Evolutionary conservation across 495 filamentous ascomycete genomes (phyloP).

Genomic region (Penicillium psychrofluorescens): DNA sequence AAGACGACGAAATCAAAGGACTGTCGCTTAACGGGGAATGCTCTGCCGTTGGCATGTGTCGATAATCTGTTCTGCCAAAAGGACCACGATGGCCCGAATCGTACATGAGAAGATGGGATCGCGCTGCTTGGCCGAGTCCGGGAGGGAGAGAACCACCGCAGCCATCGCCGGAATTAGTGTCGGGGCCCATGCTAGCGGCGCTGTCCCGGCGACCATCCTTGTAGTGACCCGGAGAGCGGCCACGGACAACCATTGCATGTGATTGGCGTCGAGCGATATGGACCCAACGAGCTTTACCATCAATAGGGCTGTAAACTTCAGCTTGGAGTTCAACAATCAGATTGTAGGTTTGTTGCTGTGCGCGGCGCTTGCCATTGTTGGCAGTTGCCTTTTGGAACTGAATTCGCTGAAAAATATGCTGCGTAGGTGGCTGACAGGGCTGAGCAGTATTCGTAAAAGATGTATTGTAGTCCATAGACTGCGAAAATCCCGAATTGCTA

Average conservation of each 20-base stretch:
- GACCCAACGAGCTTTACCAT: slow-evolving; percentile 48
- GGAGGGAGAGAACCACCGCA: slow-evolving; percentile 23
- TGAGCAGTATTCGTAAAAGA: slow-evolving; percentile 25
- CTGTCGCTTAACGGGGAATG: slow-evolving; percentile 36
- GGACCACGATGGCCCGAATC: slow-evolving; percentile 27
- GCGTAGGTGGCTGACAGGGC: slow-evolving; percentile 33
- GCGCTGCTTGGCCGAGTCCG: slow-evolving; percentile 25
- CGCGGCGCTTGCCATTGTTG: slow-evolving; percentile 89
- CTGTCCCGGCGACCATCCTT: slow-evolving; percentile 72
- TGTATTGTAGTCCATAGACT: slow-evolving; percentile 36
- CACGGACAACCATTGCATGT: slow-evolving; percentile 85
- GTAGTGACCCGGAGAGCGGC: slow-evolving; percentile 89
- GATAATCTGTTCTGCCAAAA: slow-evolving; percentile 29
- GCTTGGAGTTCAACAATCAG: slow-evolving; percentile 84
- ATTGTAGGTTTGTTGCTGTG: slow-evolving; percentile 91
- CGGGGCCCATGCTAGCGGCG: slow-evolving; percentile 63
- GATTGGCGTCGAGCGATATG: slow-evolving; percentile 76
- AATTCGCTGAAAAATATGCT: slow-evolving; percentile 78
- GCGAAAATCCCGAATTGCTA: slow-evolving; percentile 23
- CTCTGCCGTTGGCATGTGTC: slow-evolving; percentile 26
- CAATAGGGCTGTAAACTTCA: slow-evolving; percentile 47
- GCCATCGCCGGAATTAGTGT: slow-evolving; percentile 42
- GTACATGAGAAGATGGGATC: slow-evolving; percentile 31
- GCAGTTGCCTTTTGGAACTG: slow-evolving; percentile 96
- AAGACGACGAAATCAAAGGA: slow-evolving; percentile 37